These are phyloP conservation scores for Solanum sitiens DNA, from an alignment of 257 asterid species.

Conservation along the genomic window DNA sequence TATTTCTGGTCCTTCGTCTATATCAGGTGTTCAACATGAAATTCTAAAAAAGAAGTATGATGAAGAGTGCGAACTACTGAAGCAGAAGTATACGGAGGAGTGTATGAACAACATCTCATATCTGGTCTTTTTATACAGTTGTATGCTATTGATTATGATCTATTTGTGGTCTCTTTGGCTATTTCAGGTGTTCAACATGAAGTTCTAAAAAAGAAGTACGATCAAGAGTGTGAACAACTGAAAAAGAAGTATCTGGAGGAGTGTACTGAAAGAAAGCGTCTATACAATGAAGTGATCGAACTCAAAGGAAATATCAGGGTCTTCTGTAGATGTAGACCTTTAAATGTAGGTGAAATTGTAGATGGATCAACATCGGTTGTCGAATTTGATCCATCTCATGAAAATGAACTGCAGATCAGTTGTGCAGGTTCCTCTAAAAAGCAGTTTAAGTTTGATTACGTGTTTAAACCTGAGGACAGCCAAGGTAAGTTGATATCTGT, in stretches of 20 bases:
- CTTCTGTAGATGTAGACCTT: constrained; percentile 93
- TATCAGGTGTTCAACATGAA: constrained; percentile 56
- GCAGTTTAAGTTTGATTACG: constrained; percentile 77
- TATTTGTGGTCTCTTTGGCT: background rate
- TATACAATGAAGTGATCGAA: constrained; percentile 89
- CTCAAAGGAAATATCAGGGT: constrained; percentile 94
- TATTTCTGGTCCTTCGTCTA: background rate
- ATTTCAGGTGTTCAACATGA: constrained; percentile 56
- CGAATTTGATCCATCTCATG: constrained; percentile 67
- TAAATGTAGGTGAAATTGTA: constrained; percentile 61
- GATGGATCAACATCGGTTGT: constrained; percentile 55
- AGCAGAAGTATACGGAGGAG: constrained; percentile 64
- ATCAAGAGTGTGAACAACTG: constrained; percentile 44
- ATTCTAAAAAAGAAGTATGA: constrained; percentile 39
- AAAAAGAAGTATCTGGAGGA: constrained; percentile 69
- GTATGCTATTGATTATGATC: background rate
- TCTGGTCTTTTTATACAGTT: background rate
- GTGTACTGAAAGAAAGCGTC: constrained; percentile 57
- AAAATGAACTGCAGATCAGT: constrained; percentile 68
- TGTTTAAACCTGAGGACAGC: constrained; percentile 67
- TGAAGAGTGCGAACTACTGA: constrained; percentile 49
- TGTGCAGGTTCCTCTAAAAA: constrained; percentile 70
- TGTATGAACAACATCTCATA: constrained; percentile 10
- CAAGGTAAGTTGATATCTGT: constrained; percentile 45
- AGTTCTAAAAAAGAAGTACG: constrained; percentile 38